Percentiles rank a stretch among this genome's conserved stretches.
phyloP scores from a whole-genome alignment of 495 filamentous ascomycete genomes.

The Hyaloscypha hepaticicola region DNA sequence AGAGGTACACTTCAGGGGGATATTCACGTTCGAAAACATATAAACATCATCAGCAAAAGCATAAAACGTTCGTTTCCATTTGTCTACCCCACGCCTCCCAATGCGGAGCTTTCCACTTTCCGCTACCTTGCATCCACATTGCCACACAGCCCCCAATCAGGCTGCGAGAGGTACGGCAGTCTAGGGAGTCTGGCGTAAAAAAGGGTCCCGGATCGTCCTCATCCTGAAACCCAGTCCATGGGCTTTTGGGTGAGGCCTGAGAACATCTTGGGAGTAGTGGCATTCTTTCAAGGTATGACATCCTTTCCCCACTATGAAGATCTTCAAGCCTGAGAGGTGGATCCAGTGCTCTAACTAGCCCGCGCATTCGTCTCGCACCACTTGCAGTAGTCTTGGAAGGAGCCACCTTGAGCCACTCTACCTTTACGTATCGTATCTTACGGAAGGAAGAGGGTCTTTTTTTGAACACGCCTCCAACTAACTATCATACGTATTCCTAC shows the following conservation, averaged over 20 bases:
- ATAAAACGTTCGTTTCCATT: not conserved
- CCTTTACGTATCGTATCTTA: no score
- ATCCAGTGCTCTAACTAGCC: not conserved
- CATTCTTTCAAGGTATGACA: not conserved
- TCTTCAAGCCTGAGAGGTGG: not conserved
- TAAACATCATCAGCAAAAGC: not conserved
- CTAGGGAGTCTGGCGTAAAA: not conserved
- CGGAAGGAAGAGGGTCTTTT: not conserved
- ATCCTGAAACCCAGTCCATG: not conserved
- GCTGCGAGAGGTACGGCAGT: not conserved
- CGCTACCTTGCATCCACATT: not conserved
- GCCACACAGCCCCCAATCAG: not conserved
- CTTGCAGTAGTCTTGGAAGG: not conserved
- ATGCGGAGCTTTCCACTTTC: no score
- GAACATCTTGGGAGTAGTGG: not conserved
- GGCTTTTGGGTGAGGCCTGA: not conserved
- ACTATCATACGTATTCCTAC: not conserved
- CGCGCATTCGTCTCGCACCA: not conserved
- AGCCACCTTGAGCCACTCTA: not conserved
- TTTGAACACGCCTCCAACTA: not conserved
- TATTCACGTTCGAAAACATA: not conserved
- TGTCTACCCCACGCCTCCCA: not conserved
- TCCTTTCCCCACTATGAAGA: not conserved
- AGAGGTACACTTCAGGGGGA: no score
- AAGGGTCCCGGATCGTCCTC: not conserved